These are phyloP conservation scores for Adansonia grandidieri DNA, from an alignment of 441 rosid genomes.

Conservation along the genomic window DNA sequence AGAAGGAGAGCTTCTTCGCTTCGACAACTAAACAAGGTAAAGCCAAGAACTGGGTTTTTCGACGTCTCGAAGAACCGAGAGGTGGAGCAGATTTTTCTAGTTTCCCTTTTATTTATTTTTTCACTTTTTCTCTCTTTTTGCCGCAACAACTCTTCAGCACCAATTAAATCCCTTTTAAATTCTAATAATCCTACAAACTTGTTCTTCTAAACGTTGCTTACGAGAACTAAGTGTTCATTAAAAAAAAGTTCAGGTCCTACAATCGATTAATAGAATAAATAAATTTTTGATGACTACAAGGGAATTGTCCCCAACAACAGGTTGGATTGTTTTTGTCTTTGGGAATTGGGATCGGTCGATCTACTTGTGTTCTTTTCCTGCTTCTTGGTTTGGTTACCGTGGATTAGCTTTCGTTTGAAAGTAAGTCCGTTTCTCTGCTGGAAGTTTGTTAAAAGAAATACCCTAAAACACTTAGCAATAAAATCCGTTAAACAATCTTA, in stretches of 20 bases:
- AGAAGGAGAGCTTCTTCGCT: background rate
- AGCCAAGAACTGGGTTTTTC: slow-evolving; percentile 1
- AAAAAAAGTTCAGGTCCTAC: background rate
- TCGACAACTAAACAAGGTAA: background rate
- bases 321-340: background rate
- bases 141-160: background rate
- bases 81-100: background rate
- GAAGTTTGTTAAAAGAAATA: too few species aligned
- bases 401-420: background rate
- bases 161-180: background rate
- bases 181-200: background rate
- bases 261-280: background rate
- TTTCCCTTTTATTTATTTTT: background rate
- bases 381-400: background rate
- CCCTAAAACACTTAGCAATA: too few species aligned
- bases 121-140: too few species aligned
- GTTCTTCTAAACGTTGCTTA: too few species aligned
- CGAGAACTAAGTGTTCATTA: background rate
- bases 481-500: too few species aligned
- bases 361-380: background rate
- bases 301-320: background rate
- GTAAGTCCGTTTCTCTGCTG: background rate
- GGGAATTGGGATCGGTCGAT: background rate
- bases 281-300: background rate
- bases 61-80: background rate